Conservation (phyloP, 2,329 filamentous ascomycete species). For the Phialemoniopsis sp. region DNA sequence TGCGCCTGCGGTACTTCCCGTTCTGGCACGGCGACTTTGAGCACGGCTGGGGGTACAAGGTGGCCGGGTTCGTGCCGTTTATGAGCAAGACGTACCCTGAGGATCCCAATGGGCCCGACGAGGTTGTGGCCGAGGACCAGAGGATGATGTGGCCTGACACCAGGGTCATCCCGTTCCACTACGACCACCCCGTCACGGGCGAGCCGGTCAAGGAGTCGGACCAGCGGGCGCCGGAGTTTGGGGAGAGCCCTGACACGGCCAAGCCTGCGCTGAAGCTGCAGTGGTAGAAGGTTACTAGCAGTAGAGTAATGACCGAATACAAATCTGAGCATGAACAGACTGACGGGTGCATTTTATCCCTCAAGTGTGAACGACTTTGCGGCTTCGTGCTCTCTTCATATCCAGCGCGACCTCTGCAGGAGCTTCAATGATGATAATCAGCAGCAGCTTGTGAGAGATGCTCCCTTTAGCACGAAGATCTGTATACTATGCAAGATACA, state of each 20-base stretch:
- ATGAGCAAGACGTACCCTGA: slow-evolving; percentile 42
- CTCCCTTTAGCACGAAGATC: no score
- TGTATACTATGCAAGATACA: no score
- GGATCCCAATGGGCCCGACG: slow-evolving; percentile 45
- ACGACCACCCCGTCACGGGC: slow-evolving; percentile 45
- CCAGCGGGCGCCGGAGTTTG: slow-evolving; percentile 41
- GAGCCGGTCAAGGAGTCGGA: slow-evolving; percentile 38
- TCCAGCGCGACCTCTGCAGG: no score
- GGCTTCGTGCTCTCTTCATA: no score
- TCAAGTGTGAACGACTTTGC: no score
- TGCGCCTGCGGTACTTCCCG: slow-evolving; percentile 49
- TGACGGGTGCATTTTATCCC: no score
- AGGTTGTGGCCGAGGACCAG: slow-evolving; percentile 39
- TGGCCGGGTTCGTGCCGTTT: slow-evolving; percentile 49
- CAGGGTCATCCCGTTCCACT: slow-evolving; percentile 49
- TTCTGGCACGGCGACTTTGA: slow-evolving; percentile 54
- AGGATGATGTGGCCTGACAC: slow-evolving; percentile 54
- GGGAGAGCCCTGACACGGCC: slow-evolving; percentile 30
- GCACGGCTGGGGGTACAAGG: slow-evolving; percentile 48
- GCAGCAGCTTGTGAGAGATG: no score
- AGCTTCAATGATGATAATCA: no score
- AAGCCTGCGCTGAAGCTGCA: slow-evolving; percentile 35
- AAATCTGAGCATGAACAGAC: no score
- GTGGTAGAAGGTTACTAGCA: not conserved
- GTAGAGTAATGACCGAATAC: no score